Evolutionary conservation across 164 flowering plant genomes (phyloP), one percentile per base, ranked within the genome.

Genomic region (Amborella trichopoda): DNA sequence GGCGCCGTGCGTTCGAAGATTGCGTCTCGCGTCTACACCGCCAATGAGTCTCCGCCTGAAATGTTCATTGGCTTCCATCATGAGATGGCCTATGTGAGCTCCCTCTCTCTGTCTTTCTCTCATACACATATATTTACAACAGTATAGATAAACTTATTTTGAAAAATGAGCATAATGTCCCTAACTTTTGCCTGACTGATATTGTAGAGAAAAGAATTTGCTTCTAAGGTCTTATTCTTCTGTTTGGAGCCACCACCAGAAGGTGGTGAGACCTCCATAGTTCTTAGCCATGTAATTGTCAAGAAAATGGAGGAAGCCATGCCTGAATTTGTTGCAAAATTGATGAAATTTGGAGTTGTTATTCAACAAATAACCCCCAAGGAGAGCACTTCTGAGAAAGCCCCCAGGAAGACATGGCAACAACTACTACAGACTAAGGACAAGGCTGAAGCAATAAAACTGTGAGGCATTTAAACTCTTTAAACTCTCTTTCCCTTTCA

Each of bases 51-150:
- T 26, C 58, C 58, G 0, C 37, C 39, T 6, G 25, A 54, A 26
- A 34, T 20, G 28, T 38, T 46, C 38, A 53, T 53, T 32, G 18
- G 36, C 30, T 53, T 53, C 23, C 56, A 53, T 32, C 56, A 53
- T 3, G 58, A 54, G 44, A 54, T 54, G 58, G 23, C 58, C 16
- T 44, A 36, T 49, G 58, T 46, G 5, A 4, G 9, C 13, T 22
- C 20, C 23, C 40, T 13, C 19, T 14, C 23, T 45, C 26, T 19
- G 1, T 32, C 18, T 48, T n/a, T n/a, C n/a, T n/a, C n/a, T n/a
- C n/a, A n/a, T n/a, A n/a, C n/a, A n/a, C n/a, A n/a, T n/a, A n/a
- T n/a, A n/a, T n/a, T n/a, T n/a, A n/a, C n/a, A n/a, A n/a, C n/a
- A n/a, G n/a, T n/a, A n/a, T n/a, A n/a, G n/a, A n/a, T n/a, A n/a